Evolutionary conservation across 257 asterid genomes (phyloP), one percentile per base, ranked within the genome.

Genomic region (Anisodus tanguticus): DNA sequence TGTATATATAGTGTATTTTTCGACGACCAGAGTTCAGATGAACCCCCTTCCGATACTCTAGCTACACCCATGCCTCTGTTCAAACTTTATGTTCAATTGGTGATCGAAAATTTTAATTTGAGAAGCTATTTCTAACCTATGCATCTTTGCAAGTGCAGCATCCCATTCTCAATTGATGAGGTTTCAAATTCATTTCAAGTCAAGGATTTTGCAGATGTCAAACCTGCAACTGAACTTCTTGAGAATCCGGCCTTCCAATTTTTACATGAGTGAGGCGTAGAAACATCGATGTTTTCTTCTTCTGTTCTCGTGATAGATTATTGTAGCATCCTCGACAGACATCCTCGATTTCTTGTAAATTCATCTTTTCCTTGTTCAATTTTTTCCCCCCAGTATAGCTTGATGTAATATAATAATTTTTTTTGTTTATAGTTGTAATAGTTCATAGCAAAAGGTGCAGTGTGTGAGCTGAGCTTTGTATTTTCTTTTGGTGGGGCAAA

Each of bases 141-240:
- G 53, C n/a, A 6, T 58, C 45, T 39, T 13, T 71, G 54, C 54
- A 39, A 77, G n/a, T 90, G 90, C 97, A 97, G 98, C 93, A 95
- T 95, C 80, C 99, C 98, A 4, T 97, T 97, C 91, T 95, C 99
- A 17, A 88, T 92, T 55, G 99, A 95, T 51, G 98, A 95, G 31
- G 93, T 97, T 63, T 91, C 97, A 5, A 85, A 85, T 64, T 88
- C 98, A 19, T 91, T 97, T 19, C 88, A 90, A 83, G 95, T 87
- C 79, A 93, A 92, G 92, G 99, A 95, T 83, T 96, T 94, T 89
- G 72, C 88, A 26, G 98, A 92, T n/a, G 98, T 97, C 72, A 89
- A 95, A 89, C 97, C 98, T 43, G 97, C 95, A 2, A 84, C 39
- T 0, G 93, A 92, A 80, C 98, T 97, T 74, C 90, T 92, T 66